Evolutionary conservation across 768 basidiomycete genomes (phyloP).

Genomic region (Suillus discolor): DNA sequence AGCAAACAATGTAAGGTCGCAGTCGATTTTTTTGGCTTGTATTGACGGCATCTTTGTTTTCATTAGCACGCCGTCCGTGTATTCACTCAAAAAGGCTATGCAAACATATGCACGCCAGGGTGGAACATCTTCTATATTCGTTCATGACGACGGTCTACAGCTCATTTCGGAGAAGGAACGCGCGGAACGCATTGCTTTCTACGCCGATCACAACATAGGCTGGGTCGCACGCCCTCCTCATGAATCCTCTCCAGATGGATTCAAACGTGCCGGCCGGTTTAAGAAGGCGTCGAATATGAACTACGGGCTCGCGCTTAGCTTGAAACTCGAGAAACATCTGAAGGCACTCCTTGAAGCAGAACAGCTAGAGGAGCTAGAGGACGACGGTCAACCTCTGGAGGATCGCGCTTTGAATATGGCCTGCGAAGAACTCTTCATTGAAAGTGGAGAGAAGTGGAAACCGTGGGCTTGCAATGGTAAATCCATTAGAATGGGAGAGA

Average conservation of each 20-base stretch:
- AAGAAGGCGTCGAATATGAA: conserved; percentile 93
- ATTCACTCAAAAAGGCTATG: conserved; percentile 79
- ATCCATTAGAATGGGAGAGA: conserved; percentile 73
- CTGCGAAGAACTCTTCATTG: conserved; percentile 69
- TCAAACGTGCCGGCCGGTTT: conserved; percentile 76
- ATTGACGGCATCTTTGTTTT: not conserved
- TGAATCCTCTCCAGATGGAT: conserved; percentile 45
- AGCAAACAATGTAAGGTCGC: conserved; percentile 73
- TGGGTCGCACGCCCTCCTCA: conserved; percentile 82
- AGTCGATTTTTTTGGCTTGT: not conserved
- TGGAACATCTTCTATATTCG: conserved; percentile 72
- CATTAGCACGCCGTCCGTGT: conserved; percentile 65
- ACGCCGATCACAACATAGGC: conserved; percentile 71
- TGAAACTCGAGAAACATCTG: conserved; percentile 53
- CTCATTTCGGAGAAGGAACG: conserved; percentile 58
- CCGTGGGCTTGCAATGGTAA: conserved; percentile 81
- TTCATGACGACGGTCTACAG: conserved; percentile 77
- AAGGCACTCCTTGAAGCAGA: conserved; percentile 42
- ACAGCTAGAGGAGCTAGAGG: conserved; percentile 40
- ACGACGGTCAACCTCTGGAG: conserved; percentile 53
- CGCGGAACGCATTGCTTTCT: conserved; percentile 67
- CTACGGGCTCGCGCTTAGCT: conserved; percentile 56
- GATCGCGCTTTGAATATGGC: conserved; percentile 75
- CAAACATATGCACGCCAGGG: conserved; percentile 87
- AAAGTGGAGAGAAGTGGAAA: conserved; percentile 58